Base-by-base conservation (phyloP, 2,329 filamentous ascomycete species). In the Microcyclospora pomicola region DNA sequence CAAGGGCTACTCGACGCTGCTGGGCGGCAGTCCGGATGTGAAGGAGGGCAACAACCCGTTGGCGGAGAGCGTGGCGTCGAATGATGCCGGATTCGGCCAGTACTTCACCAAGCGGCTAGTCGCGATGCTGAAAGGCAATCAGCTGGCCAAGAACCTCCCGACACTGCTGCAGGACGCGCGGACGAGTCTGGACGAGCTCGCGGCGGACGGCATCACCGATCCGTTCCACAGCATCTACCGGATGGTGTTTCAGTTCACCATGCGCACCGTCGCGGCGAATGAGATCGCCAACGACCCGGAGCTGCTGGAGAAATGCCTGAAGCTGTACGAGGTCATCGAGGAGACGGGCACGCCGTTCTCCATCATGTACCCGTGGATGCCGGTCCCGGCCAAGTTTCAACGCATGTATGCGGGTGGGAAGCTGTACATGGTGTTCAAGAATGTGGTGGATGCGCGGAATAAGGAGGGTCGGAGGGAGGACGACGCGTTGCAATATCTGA, bases 161-260 rank as follows among this genome's bases (percentile, higher is more conserved):
- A 43, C 51, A 9, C 50, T 76, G 5, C 54, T 68, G 6, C 46
- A 56, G 14, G 69, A 72, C 53, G 53, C 61, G 13, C 51, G 60
- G 6, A 40, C 47, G 4, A 53, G 55, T 0, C 53, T 69, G 13
- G 56, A 65, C 10, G 45, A 42, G 3, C 56, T 72, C 7, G 54
- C 51, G 4, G 49, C 49, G 2, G 47, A 46, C 6, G 58, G 57
- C 7, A 51, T 63, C 5, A 67, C 68, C 6, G 63, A 75, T 43
- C 71, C 72, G 0, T 75, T 75, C 47, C 62, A 72, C 28, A 61
- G 62, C 48, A 58, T 75, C 34, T 73, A 72, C 48, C 52, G 59
- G 5, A 58, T 72, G 38, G 61, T 75, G 1, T 76, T 69, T 52
- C 62, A 67, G 48, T 60, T 76, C n/a, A 75, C 70, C 3, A 72